Base-by-base conservation (phyloP, 176 grass and related monocot genomes). In the Calamus simplicifolius region DNA sequence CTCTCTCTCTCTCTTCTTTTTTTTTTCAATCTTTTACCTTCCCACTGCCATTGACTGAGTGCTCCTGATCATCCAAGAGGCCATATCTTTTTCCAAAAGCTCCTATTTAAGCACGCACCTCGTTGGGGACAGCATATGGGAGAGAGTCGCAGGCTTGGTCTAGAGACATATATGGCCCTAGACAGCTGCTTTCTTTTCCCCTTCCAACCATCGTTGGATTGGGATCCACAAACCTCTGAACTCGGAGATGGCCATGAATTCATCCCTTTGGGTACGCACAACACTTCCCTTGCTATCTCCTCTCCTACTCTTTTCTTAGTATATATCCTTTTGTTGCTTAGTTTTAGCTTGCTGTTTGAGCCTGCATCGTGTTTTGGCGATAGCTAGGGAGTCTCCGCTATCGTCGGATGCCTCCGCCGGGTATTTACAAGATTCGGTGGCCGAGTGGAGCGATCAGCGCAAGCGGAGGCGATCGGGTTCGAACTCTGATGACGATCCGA, bases 371-470 rank as follows among this genome's bases (percentile, higher is more conserved):
- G 31, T 3, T 43, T 43, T 43, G 18, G 60, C 25, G 60, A 23
- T 25, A 79, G 81, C 69, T 31, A 51, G 61, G 78, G 81, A 82
- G 57, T 85, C 85, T 63, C 81, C 78, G 19, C 71, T 7, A 16
- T 85, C 71, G 21, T 78, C 82, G 58, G 78, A 85, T 23, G 78
- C 76, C 58, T 90, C 91, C 15, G 62, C 73, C 6, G 83, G 74
- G 4, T 87, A 72, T 59, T 70, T 96, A 51, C 71, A 90, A 68
- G 80, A 87, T 56, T 68, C 82, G 62, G 51, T 84, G 29, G 73
- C 35, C 2, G 55, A 81, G 19, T 84, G 74, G 59, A 62, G 72
- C 49, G 68, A 66, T 19, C 66, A 56, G 48, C 48, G 68, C 79
- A 85, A 95, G 68, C 62, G 85, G 64, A 80, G 73, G 67, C 57